Percentiles rank a stretch among this genome's conserved stretches.
These are phyloP conservation scores for Aspergillus nidulans DNA, from an alignment of 495 filamentous ascomycete genomes.

Conservation along the genomic window DNA sequence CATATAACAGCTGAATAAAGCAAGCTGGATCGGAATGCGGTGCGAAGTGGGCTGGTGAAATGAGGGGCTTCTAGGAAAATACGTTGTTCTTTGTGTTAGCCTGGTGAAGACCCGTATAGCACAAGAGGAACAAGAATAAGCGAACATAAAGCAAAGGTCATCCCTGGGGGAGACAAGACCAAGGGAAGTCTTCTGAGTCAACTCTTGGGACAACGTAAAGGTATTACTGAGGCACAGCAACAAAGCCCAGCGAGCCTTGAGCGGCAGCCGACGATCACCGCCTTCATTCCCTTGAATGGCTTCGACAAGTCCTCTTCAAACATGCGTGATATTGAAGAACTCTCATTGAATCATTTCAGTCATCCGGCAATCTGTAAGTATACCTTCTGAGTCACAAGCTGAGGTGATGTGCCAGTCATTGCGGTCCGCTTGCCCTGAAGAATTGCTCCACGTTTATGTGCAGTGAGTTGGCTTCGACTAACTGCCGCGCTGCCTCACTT, in stretches of 20 bases:
- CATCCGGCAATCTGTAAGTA: not conserved
- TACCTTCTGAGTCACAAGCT: slow-evolving; percentile 1
- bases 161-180: slow-evolving; percentile 15
- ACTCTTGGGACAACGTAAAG: not conserved
- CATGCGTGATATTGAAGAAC: not conserved
- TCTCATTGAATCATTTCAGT: not conserved
- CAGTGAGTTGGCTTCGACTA: slow-evolving; percentile 26
- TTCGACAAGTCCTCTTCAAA: not conserved
- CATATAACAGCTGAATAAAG: slow-evolving; percentile 24
- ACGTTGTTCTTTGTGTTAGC: not conserved
- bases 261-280: slow-evolving; percentile 9
- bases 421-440: slow-evolving; percentile 14
- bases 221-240: slow-evolving; percentile 10
- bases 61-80: slow-evolving; percentile 10
- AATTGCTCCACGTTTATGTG: slow-evolving; percentile 21
- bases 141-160: slow-evolving; percentile 5
- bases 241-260: not conserved
- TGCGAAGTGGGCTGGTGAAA: not conserved
- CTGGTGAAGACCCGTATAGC: slow-evolving; percentile 1
- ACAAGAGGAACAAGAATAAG: not conserved
- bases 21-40: not conserved
- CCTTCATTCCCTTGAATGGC: slow-evolving; percentile 13
- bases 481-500: slow-evolving; percentile 15
- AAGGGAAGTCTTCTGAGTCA: not conserved
- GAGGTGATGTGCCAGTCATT: slow-evolving; percentile 3